Evolutionary conservation across 1,139 yeast genomes (phyloP), one percentile per base, ranked within the genome.

Genomic region (Candida sp.): DNA sequence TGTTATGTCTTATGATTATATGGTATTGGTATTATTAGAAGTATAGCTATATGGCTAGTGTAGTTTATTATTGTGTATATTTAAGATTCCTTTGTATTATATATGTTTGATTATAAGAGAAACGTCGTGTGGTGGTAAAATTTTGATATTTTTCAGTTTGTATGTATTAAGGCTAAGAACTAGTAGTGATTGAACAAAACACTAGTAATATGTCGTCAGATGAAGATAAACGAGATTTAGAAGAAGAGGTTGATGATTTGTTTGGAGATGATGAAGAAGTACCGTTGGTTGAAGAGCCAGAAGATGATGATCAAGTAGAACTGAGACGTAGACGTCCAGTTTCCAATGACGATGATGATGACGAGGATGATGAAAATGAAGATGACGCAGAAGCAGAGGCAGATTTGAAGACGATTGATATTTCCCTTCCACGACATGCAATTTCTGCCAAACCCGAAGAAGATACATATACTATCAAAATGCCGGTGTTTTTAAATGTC

Each of bases 401-500:
- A 33, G 78, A 68, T 46, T 61, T 77, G 43, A 81, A 73, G 45
- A 70, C 72, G 21, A 71, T 79, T 12, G 85, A 84, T 45, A 70
- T 87, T 34, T 81, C 87, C 7, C 64, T 89, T 39, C 86, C 95
- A 3, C 81, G 95, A 57, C 96, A 87, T 60, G 86, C 86, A 25
- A 68, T 81, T 30, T 65, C 79, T 4, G 77, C 73, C 40, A 56
- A 58, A 27, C 49, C 66, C 3, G 75, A 70, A 44, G 56, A 56
- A 1, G 77, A 75, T 37, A 73, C 81, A 4, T 79, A 75, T 51
- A 69, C 77, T 47, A 78, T 88, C 46, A 84, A 85, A 49, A 70
- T 91, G 51, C 99, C 98, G 2, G 83, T 88, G 22, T 91, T 88
- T 56, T 68, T 93, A 49, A 81, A 81, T 44, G 81, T 90, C 33